Percentiles rank a stretch among this genome's conserved stretches.
phyloP scores from a whole-genome alignment of 2,329 filamentous ascomycete species.

The Alternaria postmessia region DNA sequence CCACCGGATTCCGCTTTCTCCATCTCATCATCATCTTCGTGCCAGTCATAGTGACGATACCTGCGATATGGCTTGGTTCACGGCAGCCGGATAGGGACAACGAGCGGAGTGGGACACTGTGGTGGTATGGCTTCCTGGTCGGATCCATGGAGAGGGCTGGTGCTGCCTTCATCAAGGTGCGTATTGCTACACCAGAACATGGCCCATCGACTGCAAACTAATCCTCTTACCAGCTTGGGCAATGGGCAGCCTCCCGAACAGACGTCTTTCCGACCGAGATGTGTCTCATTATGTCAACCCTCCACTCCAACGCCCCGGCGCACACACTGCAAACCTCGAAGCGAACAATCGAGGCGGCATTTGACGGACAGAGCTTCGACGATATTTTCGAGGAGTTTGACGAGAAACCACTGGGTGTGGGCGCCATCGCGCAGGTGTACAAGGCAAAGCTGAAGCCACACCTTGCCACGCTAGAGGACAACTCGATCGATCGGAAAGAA shows the following conservation, averaged over 20 bases:
- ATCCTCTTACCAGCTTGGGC: constrained; percentile 72
- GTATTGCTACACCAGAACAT: background rate
- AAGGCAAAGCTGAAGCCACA: constrained; percentile 88
- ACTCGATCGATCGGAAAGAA: constrained; percentile 61
- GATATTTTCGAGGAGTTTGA: constrained; percentile 98
- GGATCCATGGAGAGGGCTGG: constrained; percentile 90
- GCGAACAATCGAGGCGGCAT: constrained; percentile 79
- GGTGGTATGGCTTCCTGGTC: constrained; percentile 94
- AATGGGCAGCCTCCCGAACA: constrained; percentile 96
- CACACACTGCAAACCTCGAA: constrained; percentile 85
- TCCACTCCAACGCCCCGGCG: constrained; percentile 93
- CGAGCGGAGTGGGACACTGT: constrained; percentile 82
- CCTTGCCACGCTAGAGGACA: constrained; percentile 70
- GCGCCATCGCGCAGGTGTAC: constrained; percentile 97
- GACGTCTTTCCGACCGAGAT: constrained; percentile 96
- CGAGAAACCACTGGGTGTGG: constrained; percentile 86
- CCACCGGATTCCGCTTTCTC: constrained; percentile 85
- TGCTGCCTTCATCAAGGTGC: constrained; percentile 94
- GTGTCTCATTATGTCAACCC: constrained; percentile 90
- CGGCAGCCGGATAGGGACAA: constrained; percentile 71
- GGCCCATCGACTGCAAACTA: constrained; percentile 12
- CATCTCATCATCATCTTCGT: constrained; percentile 90
- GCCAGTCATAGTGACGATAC: constrained; percentile 82
- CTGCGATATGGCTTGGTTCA: constrained; percentile 79
- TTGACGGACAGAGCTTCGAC: constrained; percentile 79